Evolutionary conservation across 1,284 basidiomycete species (phyloP), one percentile per base, ranked within the genome.

Genomic region (Rhizoctonia solani): DNA sequence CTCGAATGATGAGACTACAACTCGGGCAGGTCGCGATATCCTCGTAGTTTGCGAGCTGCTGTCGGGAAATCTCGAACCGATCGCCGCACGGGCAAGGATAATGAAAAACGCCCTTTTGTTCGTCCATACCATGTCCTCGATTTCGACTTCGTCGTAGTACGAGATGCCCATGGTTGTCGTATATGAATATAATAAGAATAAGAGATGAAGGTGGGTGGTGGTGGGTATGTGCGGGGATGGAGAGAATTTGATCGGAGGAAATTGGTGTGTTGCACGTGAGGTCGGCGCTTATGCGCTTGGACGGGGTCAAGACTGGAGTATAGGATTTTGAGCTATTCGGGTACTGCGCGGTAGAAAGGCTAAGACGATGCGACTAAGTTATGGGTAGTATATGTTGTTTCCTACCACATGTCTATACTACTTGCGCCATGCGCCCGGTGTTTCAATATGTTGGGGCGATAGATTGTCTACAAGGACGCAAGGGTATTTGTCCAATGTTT

Each of bases 51-150:
- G 87, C 84, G 9, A 99, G 86, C 78, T 98, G 95, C 73, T 81
- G 80, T 71, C 89, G 86, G 19, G 93, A 89, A 73, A 99, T 98
- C 77, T 99, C 97, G 79, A 99, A 99, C 42, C 95, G 88, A 80
- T 99, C 97, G 25, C 96, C 96, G 75, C 97, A 99, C 0, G 96
- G 96, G 75, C 95, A 99, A 0, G 97, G 97, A 77, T 96, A 98
- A 80, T 98, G 95, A 74, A 87, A 97, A 5, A 95, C 88, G 54
- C 84, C 78, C 73, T 92, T 93, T 63, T 81, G 84, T 19, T 85
- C 85, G 75, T 97, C 93, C 93, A 97, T 14, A 82, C 86, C 86
- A 97, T 96, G 75, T 97, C 95, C 76, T 98, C 95, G 59, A 97
- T 97, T 77, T 97, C 94, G 34, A 97, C 87, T 76, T 94, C 92